Percentiles rank a stretch among this genome's conserved stretches.
Conservation (phyloP, 768 basidiomycete species). For the Chalciporus piperatus region DNA sequence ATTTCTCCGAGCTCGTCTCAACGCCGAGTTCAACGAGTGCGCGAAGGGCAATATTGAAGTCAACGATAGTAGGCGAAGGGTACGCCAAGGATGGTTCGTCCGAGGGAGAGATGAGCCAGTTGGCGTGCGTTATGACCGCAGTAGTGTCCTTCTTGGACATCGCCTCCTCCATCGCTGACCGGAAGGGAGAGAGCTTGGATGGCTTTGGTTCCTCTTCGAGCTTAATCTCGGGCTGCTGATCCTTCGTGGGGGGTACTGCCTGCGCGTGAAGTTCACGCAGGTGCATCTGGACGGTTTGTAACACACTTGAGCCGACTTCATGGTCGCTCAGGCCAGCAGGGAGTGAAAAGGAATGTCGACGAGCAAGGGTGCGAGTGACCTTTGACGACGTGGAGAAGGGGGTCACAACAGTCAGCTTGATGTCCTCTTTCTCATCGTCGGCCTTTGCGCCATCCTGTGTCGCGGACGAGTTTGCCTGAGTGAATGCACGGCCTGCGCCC, state of each 20-base stretch:
- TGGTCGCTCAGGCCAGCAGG: slow-evolving; percentile 39
- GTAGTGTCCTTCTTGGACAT: slow-evolving; percentile 8
- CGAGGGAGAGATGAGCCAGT: slow-evolving; percentile 34
- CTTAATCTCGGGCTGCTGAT: slow-evolving; percentile 12
- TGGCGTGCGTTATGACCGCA: slow-evolving; percentile 14
- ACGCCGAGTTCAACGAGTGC: slow-evolving; percentile 41
- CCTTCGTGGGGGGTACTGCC: slow-evolving; percentile 23
- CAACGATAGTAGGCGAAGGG: slow-evolving; percentile 38
- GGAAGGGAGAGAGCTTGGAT: slow-evolving; percentile 14
- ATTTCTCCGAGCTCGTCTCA: slow-evolving; percentile 47
- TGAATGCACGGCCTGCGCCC: slow-evolving; percentile 69
- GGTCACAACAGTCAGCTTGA: slow-evolving; percentile 30
- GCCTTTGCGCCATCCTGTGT: slow-evolving; percentile 50
- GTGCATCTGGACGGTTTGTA: slow-evolving; percentile 63
- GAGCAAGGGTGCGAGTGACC: slow-evolving; percentile 42
- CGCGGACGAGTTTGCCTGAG: slow-evolving; percentile 65
- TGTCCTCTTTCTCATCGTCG: slow-evolving; percentile 61
- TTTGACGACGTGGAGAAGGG: slow-evolving; percentile 29
- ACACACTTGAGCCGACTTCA: slow-evolving; percentile 44
- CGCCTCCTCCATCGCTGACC: slow-evolving; percentile 18
- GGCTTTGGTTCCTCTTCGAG: slow-evolving; percentile 20
- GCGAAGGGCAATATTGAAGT: slow-evolving; percentile 62
- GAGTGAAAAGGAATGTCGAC: slow-evolving; percentile 62
- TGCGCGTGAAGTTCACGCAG: slow-evolving; percentile 61
- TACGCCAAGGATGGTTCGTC: slow-evolving; percentile 27